Percentiles rank a stretch among this genome's conserved stretches.
Evolutionary conservation across 2,329 filamentous ascomycete species (phyloP).

Genomic region (Xylaria digitata): DNA sequence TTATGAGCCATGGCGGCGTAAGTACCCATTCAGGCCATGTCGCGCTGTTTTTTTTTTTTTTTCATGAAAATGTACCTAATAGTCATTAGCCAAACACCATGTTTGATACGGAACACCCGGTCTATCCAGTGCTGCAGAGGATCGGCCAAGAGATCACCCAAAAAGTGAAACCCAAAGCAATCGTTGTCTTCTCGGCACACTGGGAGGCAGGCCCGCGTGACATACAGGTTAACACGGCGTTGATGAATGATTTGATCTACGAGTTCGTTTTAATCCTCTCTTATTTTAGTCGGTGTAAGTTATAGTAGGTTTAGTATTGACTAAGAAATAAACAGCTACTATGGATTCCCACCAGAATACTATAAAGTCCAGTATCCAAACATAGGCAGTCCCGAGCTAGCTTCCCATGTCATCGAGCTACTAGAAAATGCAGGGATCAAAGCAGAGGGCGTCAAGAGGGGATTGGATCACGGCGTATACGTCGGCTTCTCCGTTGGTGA

Average conservation of each 20-base stretch:
- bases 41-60: too few relatives aligned
- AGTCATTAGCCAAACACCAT: conserved; percentile 69
- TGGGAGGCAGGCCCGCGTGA: conserved; percentile 71
- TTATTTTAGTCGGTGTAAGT: background rate
- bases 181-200: conserved; percentile 82
- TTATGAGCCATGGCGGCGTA: conserved; percentile 64
- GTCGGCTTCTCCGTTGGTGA: conserved; percentile 68
- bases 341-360: conserved; percentile 76
- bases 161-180: conserved; percentile 75
- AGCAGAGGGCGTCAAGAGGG: conserved; percentile 68
- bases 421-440: conserved; percentile 69
- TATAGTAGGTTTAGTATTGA: conserved; percentile 25
- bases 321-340: conserved; percentile 61
- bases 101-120: conserved; percentile 75
- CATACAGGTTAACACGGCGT: conserved; percentile 74
- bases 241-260: conserved; percentile 74
- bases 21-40: conserved; percentile 40
- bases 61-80: conserved; percentile 26
- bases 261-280: conserved; percentile 59
- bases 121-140: conserved; percentile 70
- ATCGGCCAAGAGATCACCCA: conserved; percentile 78
- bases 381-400: conserved; percentile 69
- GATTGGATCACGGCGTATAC: conserved; percentile 81
- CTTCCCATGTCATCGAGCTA: conserved; percentile 66
- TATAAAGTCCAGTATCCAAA: conserved; percentile 76